Evolutionary conservation across 2,329 filamentous ascomycete species (phyloP).

Genomic region (Penicillium sp.): DNA sequence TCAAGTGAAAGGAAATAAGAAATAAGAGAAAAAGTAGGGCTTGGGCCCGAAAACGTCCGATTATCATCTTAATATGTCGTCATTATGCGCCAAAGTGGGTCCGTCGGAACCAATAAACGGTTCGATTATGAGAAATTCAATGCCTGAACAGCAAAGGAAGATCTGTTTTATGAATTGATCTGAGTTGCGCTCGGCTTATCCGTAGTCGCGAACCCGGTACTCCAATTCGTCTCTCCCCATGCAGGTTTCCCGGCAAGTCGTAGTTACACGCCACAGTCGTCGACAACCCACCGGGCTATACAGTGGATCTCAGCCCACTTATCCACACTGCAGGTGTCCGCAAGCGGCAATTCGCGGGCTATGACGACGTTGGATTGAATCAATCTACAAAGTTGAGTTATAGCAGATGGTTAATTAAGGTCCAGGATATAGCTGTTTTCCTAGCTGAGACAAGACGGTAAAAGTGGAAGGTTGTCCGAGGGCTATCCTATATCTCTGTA

Average conservation of each 20-base stretch:
- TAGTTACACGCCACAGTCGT: background rate
- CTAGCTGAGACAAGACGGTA: background rate
- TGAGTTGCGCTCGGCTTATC: background rate
- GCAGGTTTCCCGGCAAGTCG: background rate
- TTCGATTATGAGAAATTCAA: background rate
- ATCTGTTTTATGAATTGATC: background rate
- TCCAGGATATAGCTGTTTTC: background rate
- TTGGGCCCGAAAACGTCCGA: background rate
- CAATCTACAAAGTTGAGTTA: background rate
- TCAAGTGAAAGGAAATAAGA: background rate
- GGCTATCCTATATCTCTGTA: background rate
- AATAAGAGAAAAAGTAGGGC: no score
- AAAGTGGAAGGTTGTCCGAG: background rate
- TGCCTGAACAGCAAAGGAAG: background rate
- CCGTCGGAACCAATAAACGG: background rate
- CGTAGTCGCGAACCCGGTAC: background rate
- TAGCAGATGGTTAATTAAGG: background rate
- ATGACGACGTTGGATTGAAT: background rate
- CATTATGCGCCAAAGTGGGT: background rate
- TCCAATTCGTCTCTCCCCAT: background rate
- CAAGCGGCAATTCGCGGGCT: background rate
- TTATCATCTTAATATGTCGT: background rate
- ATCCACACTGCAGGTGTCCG: background rate
- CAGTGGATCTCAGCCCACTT: background rate
- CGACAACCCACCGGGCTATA: background rate